phyloP scores from a whole-genome alignment of 225 moss, liverwort and hornwort species.

The Physcomitrium patens region DNA sequence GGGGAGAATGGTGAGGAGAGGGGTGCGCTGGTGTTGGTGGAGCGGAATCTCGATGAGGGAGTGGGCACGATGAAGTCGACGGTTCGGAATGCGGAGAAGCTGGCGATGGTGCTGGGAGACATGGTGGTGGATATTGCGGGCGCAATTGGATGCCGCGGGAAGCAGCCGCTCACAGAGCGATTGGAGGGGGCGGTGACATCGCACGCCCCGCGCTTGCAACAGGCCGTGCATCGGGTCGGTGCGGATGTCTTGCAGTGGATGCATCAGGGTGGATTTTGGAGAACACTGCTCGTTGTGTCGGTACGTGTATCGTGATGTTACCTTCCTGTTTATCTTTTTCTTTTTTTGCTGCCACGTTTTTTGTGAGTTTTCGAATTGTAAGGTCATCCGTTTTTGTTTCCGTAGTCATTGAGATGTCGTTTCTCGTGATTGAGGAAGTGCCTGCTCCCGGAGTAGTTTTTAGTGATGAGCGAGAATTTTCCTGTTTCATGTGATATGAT shows the following conservation, averaged over 20 bases:
- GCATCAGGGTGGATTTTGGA: slow-evolving; percentile 84
- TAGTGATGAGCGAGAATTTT: neutral
- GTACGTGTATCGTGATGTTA: slow-evolving; percentile 38
- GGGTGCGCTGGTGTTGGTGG: slow-evolving; percentile 29
- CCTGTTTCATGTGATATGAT: neutral
- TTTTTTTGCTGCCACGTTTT: too few relatives aligned
- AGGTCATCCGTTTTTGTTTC: neutral
- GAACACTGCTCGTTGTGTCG: slow-evolving; percentile 68
- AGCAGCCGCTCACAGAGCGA: slow-evolving; percentile 38
- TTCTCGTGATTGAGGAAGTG: neutral
- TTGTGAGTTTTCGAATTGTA: neutral
- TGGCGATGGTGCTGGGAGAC: slow-evolving; percentile 53
- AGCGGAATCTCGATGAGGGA: neutral
- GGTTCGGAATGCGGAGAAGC: slow-evolving; percentile 41
- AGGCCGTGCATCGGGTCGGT: slow-evolving; percentile 24
- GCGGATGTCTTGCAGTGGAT: slow-evolving; percentile 76
- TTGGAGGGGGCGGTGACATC: slow-evolving; percentile 48
- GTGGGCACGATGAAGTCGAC: slow-evolving; percentile 33
- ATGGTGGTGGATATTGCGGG: slow-evolving; percentile 48
- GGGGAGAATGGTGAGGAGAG: slow-evolving; percentile 30
- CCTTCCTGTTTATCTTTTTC: neutral
- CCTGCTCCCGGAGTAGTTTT: neutral
- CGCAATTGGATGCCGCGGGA: slow-evolving; percentile 31
- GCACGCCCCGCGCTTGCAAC: slow-evolving; percentile 51
- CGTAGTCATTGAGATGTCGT: neutral